Base-by-base conservation (phyloP, 495 filamentous ascomycete species). In the Penicillium desertorum region DNA sequence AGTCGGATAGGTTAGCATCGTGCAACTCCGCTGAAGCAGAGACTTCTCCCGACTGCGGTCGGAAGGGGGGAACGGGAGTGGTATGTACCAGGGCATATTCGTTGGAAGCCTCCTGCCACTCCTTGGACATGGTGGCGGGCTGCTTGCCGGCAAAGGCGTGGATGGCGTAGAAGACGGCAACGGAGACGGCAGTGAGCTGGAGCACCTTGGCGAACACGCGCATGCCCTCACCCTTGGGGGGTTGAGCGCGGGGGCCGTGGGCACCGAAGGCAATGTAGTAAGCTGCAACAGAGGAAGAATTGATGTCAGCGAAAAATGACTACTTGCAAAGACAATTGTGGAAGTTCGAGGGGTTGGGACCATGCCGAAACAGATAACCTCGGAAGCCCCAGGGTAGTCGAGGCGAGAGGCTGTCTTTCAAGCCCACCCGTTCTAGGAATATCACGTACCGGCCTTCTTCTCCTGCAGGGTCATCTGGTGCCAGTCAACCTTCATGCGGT, bases 251-350 rank as follows among this genome's bases (percentile, higher is more conserved):
- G 56, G 94, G 94, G 55, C 94, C 94, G 75, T 98, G 95, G 60
- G 91, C 82, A 52, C 94, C 94, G 72, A 98, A 98, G 62, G 94
- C 92, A 67, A 98, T 96, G 86, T 88, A 98, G 87, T 97, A 98
- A 62, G 94, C 94, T 98, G 72, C 70, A 50, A 42, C 20, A 55
- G 56, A 59, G 47, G 42, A 34, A 51, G 37, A 42, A 49, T 56
- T 41, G 44, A 60, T 61, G 56, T 72, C 46, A 70, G 66, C 55
- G 62, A 63, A 6, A 20, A 32, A 52, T 34, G 51, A 0, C 27
- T 58, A 58, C 48, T 56, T 46, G 45, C 50, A 59, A 45, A 30
- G 56, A 30, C 19, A 36, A 50, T 42, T n/a, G 47, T 41, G 34
- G 52, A 19, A 25, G 43, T 30, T 55, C 29, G 44, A 48, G 25